Base-by-base conservation (phyloP, 257 asterid genomes). In the Solanum gandarillasii region DNA sequence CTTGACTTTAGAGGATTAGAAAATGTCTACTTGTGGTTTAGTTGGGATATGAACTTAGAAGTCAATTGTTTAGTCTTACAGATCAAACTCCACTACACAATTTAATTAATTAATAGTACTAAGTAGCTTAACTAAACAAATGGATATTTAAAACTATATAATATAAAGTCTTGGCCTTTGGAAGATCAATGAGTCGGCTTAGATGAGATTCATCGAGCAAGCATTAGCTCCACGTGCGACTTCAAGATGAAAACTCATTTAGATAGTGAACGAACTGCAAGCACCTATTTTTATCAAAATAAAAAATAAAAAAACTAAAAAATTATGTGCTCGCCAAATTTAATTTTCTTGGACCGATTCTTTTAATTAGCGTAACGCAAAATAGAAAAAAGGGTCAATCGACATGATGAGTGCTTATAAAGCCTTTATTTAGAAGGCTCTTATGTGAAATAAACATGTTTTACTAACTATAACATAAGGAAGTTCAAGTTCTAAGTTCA, bases 131-230 rank as follows among this genome's bases (percentile, higher is more conserved):
- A 16, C 20, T 43, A 81, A 3, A 43, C 9, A 78, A 18, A 52
- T 18, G 38, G 38, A 79, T 13, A 18, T 79, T 14, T 27, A 4
- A 41, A 18, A 52, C 23, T 52, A 18, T 25, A 43, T 55, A 12
- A 23, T 39, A 75, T n/a, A 14, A 31, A 34, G 12, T 81, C 29
- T 81, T 81, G 41, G 68, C 85, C 41, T 81, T 81, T 81, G 41
- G 68, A 46, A 29, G 70, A 81, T 81, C 41, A 79, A 41, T 41
- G 65, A 41, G 38, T 5, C 25, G 5, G 36, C 25, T n/a, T 60
- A 4, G 70, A 60, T 60, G 70, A 60, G 70, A 60, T 21, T 8
- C 11, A 58, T 21, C 0, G 25, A 58, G 65, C n/a, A 55, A 55
- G 68, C 27, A 21, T 21, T 21, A 60, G 70, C 29, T 60, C 6